Conservation (phyloP, 805 yeast genomes). For the Scheffersomyces coipomensis region DNA sequence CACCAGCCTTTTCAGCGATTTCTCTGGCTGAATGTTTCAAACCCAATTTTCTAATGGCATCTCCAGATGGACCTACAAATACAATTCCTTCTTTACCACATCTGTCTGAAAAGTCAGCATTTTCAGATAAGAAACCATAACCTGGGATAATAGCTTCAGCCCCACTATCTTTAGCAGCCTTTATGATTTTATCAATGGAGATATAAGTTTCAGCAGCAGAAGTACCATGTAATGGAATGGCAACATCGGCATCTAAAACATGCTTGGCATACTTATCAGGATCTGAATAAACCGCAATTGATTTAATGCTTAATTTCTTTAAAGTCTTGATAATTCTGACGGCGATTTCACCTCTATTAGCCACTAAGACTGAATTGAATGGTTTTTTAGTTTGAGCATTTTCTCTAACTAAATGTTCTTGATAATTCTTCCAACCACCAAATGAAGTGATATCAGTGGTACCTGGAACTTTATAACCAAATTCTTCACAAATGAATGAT, state of each 20-base stretch:
- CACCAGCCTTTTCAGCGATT: conserved; percentile 87
- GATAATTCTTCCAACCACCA: conserved; percentile 86
- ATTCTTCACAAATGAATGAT: conserved; percentile 92
- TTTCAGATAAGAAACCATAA: conserved; percentile 93
- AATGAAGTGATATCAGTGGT: conserved; percentile 77
- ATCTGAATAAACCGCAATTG: conserved; percentile 90
- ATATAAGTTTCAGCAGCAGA: conserved; percentile 92
- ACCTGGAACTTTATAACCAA: conserved; percentile 71
- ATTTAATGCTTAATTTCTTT: conserved; percentile 70
- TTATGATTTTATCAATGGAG: conserved; percentile 77
- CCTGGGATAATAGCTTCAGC: conserved; percentile 98
- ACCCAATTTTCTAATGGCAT: conserved; percentile 87
- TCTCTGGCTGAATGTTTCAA: conserved; percentile 96
- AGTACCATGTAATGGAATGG: conserved; percentile 74
- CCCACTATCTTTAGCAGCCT: conserved; percentile 78
- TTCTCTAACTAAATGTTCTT: conserved; percentile 30
- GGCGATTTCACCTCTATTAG: conserved; percentile 97
- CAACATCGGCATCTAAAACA: conserved; percentile 77
- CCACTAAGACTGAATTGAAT: conserved; percentile 83
- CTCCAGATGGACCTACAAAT: conserved; percentile 96
- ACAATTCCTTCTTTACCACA: conserved; percentile 80
- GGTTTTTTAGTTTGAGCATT: conserved; percentile 44
- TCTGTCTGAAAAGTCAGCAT: conserved; percentile 92
- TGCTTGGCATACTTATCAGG: conserved; percentile 88
- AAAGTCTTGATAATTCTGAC: conserved; percentile 89